A percentile compares a stretch with the other conserved stretches of the same genome.
Evolutionary conservation across 352 stramenopile species (phyloP).

Genomic region (Phytophthora pistaciae): DNA sequence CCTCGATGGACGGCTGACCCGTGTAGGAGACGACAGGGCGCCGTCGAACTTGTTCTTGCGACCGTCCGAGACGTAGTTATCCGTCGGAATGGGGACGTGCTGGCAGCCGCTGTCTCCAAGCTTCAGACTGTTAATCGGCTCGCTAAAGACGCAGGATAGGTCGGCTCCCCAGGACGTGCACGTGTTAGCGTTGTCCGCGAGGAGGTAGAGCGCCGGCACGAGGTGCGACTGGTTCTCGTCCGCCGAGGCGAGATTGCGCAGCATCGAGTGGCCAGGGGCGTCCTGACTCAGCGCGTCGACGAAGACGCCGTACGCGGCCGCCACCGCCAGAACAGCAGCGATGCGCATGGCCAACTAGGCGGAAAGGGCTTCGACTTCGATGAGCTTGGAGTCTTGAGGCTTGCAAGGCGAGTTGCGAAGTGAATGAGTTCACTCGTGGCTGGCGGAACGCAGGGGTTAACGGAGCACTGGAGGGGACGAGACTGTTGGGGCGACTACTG

Average conservation of each 20-base stretch:
- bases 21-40: not conserved
- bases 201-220: not conserved
- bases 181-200: not conserved
- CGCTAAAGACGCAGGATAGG: too few species aligned
- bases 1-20: conserved; percentile 13
- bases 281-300: conserved; percentile 17
- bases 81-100: conserved; percentile 47
- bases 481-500: too few species aligned
- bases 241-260: conserved; percentile 1
- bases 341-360: too few species aligned
- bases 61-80: conserved; percentile 63
- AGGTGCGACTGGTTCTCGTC: conserved; percentile 8
- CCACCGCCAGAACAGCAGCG: conserved; percentile 22
- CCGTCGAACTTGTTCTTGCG: conserved; percentile 42
- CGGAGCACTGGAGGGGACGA: too few species aligned
- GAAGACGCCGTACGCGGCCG: conserved; percentile 5
- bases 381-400: conserved; percentile 6
- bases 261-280: not conserved
- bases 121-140: not conserved
- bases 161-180: not conserved
- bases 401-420: conserved; percentile 12
- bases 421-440: not conserved
- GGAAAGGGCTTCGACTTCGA: not conserved
- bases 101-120: conserved; percentile 1
- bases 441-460: too few species aligned